Percentiles rank a stretch among this genome's conserved stretches.
These are phyloP conservation scores for Starmerella kuoi DNA, from an alignment of 805 yeast genomes.

Conservation along the genomic window DNA sequence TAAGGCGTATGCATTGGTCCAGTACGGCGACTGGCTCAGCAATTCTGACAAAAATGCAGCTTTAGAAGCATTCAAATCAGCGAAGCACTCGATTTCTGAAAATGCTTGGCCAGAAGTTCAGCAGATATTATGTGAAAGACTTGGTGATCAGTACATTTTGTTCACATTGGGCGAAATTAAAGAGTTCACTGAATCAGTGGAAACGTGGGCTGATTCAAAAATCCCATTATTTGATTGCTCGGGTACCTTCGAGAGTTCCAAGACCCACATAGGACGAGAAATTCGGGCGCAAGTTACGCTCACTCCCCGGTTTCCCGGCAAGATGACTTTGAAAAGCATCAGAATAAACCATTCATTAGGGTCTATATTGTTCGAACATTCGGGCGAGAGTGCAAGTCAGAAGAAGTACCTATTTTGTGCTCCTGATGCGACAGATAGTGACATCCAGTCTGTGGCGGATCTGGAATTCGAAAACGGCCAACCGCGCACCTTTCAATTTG, in stretches of 20 bases:
- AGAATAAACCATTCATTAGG: conserved; percentile 14
- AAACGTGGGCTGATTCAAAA: background rate
- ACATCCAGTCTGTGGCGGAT: conserved; percentile 1
- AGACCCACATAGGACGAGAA: conserved; percentile 20
- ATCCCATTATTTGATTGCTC: conserved; percentile 11
- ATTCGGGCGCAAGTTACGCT: conserved; percentile 19
- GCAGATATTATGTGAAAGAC: conserved; percentile 5
- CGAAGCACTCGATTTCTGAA: conserved; percentile 4
- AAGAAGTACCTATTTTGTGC: background rate
- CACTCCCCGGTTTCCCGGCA: conserved; percentile 12
- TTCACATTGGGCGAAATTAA: conserved; percentile 8
- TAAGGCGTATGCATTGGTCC: conserved; percentile 13
- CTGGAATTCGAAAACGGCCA: conserved; percentile 20
- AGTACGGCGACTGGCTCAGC: conserved; percentile 18
- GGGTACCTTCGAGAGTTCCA: conserved; percentile 14
- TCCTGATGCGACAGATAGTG: background rate
- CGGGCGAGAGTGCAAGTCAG: background rate
- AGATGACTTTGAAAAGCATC: conserved; percentile 9
- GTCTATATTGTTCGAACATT: conserved; percentile 5
- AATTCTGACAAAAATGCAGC: conserved; percentile 12
- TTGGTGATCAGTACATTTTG: conserved; percentile 11
- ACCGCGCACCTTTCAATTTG: conserved; percentile 24
- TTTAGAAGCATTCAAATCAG: conserved; percentile 15
- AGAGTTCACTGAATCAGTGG: conserved; percentile 1
- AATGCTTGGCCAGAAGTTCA: conserved; percentile 15